Evolutionary conservation across 306 rosid genomes (phyloP).

Genomic region (Canavalia gladiata): DNA sequence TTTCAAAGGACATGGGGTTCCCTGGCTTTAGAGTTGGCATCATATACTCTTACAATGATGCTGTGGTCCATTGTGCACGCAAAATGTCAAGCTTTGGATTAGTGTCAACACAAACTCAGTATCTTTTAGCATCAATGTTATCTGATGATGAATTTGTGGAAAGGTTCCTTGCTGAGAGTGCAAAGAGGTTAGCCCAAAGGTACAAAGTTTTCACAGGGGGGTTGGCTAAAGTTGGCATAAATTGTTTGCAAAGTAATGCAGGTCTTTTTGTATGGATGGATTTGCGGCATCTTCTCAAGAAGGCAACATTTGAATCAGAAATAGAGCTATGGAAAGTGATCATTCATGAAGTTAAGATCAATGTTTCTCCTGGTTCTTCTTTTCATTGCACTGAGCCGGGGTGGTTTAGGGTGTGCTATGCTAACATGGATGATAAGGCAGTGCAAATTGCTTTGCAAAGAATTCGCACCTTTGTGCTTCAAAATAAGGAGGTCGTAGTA

Average conservation of each 20-base stretch:
- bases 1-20: slow-evolving; percentile 94
- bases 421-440: slow-evolving; percentile 83
- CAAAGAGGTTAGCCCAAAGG: slow-evolving; percentile 58
- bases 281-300: slow-evolving; percentile 63
- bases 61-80: slow-evolving; percentile 65
- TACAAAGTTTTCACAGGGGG: slow-evolving; percentile 58
- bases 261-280: slow-evolving; percentile 95
- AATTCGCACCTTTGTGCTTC: slow-evolving; percentile 61
- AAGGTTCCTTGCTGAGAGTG: slow-evolving; percentile 60
- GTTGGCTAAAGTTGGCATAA: slow-evolving; percentile 62
- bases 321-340: slow-evolving; percentile 73
- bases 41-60: slow-evolving; percentile 84
- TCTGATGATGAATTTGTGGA: slow-evolving; percentile 70
- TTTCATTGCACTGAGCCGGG: slow-evolving; percentile 89
- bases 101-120: slow-evolving; percentile 85
- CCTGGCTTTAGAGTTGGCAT: slow-evolving; percentile 95
- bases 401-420: slow-evolving; percentile 90
- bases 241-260: slow-evolving; percentile 71
- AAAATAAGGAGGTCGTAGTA: slow-evolving; percentile 56
- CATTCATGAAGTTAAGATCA: slow-evolving; percentile 78
- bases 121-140: slow-evolving; percentile 75
- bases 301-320: slow-evolving; percentile 66
- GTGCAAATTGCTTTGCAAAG: slow-evolving; percentile 72
- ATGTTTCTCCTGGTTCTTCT: slow-evolving; percentile 88
- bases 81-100: slow-evolving; percentile 93